These are phyloP conservation scores for Lentinula sp. DNA, from an alignment of 768 basidiomycete genomes.

Conservation along the genomic window DNA sequence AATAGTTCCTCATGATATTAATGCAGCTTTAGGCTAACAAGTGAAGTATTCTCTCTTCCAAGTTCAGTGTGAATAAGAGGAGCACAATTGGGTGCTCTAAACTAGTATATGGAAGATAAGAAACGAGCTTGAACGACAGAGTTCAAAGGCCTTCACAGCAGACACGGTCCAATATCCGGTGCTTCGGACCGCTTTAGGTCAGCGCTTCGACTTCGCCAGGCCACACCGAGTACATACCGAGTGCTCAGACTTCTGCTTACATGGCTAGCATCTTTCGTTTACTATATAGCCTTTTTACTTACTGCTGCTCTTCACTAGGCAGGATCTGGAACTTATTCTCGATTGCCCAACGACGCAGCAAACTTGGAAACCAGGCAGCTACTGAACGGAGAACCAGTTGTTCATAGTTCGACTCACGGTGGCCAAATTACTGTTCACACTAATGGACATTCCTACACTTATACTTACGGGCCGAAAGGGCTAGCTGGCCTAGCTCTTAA, in stretches of 20 bases:
- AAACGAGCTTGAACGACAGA: too few species aligned
- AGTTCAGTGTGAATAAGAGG: too few species aligned
- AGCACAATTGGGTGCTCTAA: too few species aligned
- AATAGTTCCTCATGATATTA: too few species aligned
- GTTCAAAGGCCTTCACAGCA: too few species aligned
- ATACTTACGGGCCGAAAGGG: conserved; percentile 70
- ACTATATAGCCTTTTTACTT: not conserved
- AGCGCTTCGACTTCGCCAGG: too few species aligned
- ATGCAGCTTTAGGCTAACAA: too few species aligned
- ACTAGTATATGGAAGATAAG: too few species aligned
- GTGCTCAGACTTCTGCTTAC: not conserved
- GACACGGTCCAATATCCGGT: too few species aligned
- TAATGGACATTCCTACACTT: conserved; percentile 46
- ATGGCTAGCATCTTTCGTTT: not conserved
- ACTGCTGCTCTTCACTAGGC: not conserved
- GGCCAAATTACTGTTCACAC: conserved; percentile 22
- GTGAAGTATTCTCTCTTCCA: too few species aligned
- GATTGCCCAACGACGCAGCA: not conserved
- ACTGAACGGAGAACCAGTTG: not conserved
- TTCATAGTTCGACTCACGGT: not conserved
- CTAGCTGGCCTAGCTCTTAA: conserved; percentile 59
- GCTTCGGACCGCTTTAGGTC: too few species aligned
- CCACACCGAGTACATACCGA: too few species aligned
- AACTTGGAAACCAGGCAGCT: not conserved
- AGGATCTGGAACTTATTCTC: not conserved